Base-by-base conservation (phyloP, 352 stramenopile species). In the Pythium insidiosum region DNA sequence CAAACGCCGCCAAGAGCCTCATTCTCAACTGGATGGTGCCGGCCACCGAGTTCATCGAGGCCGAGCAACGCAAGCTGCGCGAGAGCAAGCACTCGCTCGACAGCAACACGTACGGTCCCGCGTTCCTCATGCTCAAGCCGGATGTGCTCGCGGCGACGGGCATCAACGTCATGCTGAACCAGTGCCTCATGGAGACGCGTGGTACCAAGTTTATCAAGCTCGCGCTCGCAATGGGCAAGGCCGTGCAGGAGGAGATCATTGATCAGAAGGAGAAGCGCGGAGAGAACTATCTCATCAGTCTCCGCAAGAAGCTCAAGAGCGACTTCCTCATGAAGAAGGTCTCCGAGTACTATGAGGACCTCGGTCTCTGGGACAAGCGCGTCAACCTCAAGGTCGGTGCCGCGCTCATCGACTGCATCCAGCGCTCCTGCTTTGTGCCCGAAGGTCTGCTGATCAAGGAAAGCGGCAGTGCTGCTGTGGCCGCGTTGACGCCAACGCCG, bases 321-420 rank as follows among this genome's bases (percentile, higher is more conserved):
- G 53, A 66, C 1, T 67, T 61, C 16, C 40, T 54, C 3, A 22
- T 68, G 19, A 65, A 65, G 44, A 66, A 72, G 38, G 79, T 90
- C 33, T 62, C 63, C 24, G 48, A 77, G 18, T 77, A 89, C 31
- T 58, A 86, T 40, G 68, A 93, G n/a, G 72, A 56, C 6, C 73
- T 85, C 6, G 83, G 80, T 13, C 66, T 68, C 11, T 98, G 90
- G 93, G 69, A 89, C 46, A 89, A 88, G 46, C 66, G 78, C 10
- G 57, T 94, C 9, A 88, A 95, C 53, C 68, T 95, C 24, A 96
- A 97, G 57, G 68, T 97, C 16, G 82, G 82, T n/a, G 77, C 78
- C 0, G 75, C 74, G 1, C 39, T 94, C 12, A 66, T 94, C 4
- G 77, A 91, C 25, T 76, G 71, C 38, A 77, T 94, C 43, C 73